Conservation (phyloP, 768 basidiomycete genomes). For the Trametes cingulata region DNA sequence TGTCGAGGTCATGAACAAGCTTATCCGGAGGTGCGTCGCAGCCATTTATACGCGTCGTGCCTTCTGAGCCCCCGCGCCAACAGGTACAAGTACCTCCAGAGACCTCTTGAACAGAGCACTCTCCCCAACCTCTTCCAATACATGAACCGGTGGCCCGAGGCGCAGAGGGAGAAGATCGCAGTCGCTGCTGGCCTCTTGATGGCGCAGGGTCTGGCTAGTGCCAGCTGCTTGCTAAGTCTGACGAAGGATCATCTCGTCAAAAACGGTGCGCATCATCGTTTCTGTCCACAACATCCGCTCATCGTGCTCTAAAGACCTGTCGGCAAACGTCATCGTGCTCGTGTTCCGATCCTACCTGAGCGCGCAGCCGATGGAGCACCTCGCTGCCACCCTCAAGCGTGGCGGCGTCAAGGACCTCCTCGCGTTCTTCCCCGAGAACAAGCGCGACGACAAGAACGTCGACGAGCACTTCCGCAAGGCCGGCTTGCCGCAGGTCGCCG, state of each 20-base stretch:
- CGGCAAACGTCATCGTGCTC: slow-evolving; percentile 70
- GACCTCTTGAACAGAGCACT: slow-evolving; percentile 85
- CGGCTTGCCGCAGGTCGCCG: slow-evolving; percentile 75
- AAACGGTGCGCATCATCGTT: slow-evolving; percentile 60
- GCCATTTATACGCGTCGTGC: neutral
- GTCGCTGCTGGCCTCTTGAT: slow-evolving; percentile 81
- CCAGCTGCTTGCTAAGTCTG: slow-evolving; percentile 76
- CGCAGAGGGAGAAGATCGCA: slow-evolving; percentile 81
- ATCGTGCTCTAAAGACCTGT: slow-evolving; percentile 56
- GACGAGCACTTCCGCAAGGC: slow-evolving; percentile 88
- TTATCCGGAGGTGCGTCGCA: slow-evolving; percentile 77
- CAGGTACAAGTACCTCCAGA: slow-evolving; percentile 99
- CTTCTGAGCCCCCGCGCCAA: slow-evolving; percentile 14
- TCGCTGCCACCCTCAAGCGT: slow-evolving; percentile 77
- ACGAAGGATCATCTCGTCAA: slow-evolving; percentile 95
- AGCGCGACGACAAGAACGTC: slow-evolving; percentile 68
- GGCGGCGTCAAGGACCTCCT: slow-evolving; percentile 86
- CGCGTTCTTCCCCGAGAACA: slow-evolving; percentile 84
- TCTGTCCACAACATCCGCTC: neutral
- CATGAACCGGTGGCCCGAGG: slow-evolving; percentile 78
- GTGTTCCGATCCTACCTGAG: slow-evolving; percentile 81
- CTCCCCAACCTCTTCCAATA: slow-evolving; percentile 87
- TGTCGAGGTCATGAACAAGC: slow-evolving; percentile 91
- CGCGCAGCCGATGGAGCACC: slow-evolving; percentile 88
- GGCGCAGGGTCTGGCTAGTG: slow-evolving; percentile 78